phyloP scores from a whole-genome alignment of 306 rosid species.

The Trichosanthes truncata region DNA sequence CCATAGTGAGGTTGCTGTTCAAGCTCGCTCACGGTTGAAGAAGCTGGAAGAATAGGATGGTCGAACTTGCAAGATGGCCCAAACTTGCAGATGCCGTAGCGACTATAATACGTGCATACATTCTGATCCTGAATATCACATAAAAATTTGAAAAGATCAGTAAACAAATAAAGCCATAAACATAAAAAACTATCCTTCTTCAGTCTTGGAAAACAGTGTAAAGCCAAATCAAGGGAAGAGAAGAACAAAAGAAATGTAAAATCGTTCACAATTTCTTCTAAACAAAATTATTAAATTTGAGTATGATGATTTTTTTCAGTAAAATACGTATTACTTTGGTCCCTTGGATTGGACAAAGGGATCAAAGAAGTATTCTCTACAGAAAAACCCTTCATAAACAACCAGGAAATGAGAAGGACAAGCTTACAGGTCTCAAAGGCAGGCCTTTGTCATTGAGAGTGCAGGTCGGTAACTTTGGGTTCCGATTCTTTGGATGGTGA shows the following conservation, averaged over 20 bases:
- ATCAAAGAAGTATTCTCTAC: neutral
- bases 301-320: neutral
- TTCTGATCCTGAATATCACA: conserved; percentile 57
- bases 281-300: neutral
- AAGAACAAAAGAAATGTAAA: neutral
- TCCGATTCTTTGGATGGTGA: conserved; percentile 76
- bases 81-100: conserved; percentile 86
- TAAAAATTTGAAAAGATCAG: conserved; percentile 3
- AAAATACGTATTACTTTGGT: neutral
- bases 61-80: conserved; percentile 89
- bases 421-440: conserved; percentile 91
- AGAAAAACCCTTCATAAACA: neutral
- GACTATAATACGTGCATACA: conserved; percentile 63
- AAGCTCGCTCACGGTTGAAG: conserved; percentile 37
- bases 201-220: neutral
- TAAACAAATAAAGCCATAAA: neutral
- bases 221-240: neutral
- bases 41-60: conserved; percentile 36
- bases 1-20: conserved; percentile 3
- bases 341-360: neutral
- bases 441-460: conserved; percentile 77
- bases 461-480: conserved; percentile 32
- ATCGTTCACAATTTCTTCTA: neutral
- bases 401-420: neutral
- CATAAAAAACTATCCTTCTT: neutral